Conservation (phyloP, 495 filamentous ascomycete genomes). For the Lasiosphaeriaceae sp. region DNA sequence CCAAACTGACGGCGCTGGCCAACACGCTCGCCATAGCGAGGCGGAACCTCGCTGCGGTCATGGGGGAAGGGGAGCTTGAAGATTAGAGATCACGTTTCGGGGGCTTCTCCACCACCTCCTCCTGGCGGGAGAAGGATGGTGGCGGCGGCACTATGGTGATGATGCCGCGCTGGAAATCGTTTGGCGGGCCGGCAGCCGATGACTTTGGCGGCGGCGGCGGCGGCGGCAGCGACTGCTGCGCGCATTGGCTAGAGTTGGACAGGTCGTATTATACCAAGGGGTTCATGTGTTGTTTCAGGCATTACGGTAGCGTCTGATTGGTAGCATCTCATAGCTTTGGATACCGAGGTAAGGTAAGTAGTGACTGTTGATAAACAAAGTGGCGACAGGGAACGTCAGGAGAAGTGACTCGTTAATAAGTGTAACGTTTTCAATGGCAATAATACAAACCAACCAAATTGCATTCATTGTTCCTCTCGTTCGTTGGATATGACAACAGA, state of each 20-base stretch:
- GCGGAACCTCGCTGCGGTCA: slow-evolving; percentile 71
- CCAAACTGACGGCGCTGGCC: slow-evolving; percentile 80
- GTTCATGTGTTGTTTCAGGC: slow-evolving; percentile 25
- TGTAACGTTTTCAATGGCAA: no score
- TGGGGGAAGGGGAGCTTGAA: slow-evolving; percentile 51
- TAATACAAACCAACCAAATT: no score
- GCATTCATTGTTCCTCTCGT: no score
- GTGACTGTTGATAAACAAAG: no score
- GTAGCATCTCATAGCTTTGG: no score
- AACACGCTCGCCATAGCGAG: slow-evolving; percentile 66
- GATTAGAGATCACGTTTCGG: slow-evolving; percentile 29
- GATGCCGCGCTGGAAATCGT: neutral
- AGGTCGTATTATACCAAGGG: slow-evolving; percentile 19
- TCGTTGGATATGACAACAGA: no score
- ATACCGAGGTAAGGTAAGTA: no score
- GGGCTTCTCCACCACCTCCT: no score
- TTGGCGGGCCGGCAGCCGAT: no score
- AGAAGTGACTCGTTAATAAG: no score
- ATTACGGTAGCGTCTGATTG: slow-evolving; percentile 3
- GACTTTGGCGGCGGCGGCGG: neutral
- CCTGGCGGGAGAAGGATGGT: neutral
- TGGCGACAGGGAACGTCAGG: no score
- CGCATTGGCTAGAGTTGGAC: slow-evolving; percentile 24
- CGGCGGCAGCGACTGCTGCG: slow-evolving; percentile 8
- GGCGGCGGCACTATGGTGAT: neutral